Evolutionary conservation across 805 yeast genomes (phyloP), one percentile per base, ranked within the genome.

Genomic region (Grigorovia humatica): DNA sequence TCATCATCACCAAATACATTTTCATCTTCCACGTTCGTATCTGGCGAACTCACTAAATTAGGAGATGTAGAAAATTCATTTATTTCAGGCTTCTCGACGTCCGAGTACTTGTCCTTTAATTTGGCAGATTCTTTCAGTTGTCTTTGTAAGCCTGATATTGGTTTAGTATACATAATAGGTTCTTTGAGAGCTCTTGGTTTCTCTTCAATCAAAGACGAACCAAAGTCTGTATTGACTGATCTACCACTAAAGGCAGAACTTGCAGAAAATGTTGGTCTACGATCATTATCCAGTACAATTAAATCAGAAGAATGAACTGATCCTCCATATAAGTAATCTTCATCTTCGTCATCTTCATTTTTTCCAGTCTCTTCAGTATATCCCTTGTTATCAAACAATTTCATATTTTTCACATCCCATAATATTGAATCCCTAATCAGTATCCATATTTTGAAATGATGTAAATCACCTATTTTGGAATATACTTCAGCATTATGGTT

Each of bases 401-500:
- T 49, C 49, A 51, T 43, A 46, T 54, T 51, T 44, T 63, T 62
- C 51, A 66, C 50, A 51, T 65, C 68, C 70, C 69, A 66, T 6
- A 64, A 49, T 12, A 67, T 48, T 6, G 69, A 59, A 51, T 67
- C 69, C 27, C 68, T 55, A 46, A 67, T 64, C 41, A 66, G 47
- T 18, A 63, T 53, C 71, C 71, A 67, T 9, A 58, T 48, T 47
- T 67, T 67, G 41, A 61, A 59, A 49, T 65, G 64, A 13, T 63
- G 57, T 35, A 62, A 43, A 49, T 67, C 71, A 29, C 59, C 64
- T 18, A 67, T 60, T 48, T 55, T 57, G 1, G 62, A 53, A 56
- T 66, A 66, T 1, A 61, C 64, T 13, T 60, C 57, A 0, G 70
- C 68, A 52, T 67, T 67, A 44, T 66, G 68, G 44, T 59, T 59